A percentile compares a stretch with the other conserved stretches of the same genome.
Evolutionary conservation across 1,139 yeast species (phyloP).

Genomic region (Suhomyces yuchorum): DNA sequence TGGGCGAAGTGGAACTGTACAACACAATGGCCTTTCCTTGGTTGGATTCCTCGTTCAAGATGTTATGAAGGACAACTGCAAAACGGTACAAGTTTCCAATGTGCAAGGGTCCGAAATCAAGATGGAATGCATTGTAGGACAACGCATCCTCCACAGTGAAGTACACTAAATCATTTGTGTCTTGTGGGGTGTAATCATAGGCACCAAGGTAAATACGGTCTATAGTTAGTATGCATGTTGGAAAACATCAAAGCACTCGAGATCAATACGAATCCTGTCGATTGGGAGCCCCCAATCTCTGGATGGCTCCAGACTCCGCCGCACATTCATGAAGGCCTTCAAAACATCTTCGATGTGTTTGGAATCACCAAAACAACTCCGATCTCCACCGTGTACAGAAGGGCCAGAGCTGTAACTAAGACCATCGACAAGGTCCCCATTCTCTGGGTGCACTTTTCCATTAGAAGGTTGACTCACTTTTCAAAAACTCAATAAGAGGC

Average conservation of each 20-base stretch:
- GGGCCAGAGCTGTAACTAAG: neutral
- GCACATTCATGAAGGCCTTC: too few species aligned
- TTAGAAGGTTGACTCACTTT: constrained; percentile 32
- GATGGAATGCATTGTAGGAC: constrained; percentile 89
- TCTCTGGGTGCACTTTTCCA: neutral
- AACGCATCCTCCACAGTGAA: constrained; percentile 92
- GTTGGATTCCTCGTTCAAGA: constrained; percentile 80
- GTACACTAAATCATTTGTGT: constrained; percentile 74
- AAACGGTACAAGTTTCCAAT: constrained; percentile 91
- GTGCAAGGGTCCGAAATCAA: constrained; percentile 95
- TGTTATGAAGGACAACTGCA: constrained; percentile 91
- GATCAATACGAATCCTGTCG: neutral
- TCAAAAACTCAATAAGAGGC: constrained; percentile 49
- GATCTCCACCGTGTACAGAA: neutral
- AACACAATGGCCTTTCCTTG: constrained; percentile 89
- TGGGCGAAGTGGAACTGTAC: constrained; percentile 79
- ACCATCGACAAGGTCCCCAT: neutral
- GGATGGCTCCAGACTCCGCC: too few species aligned
- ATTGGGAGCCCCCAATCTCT: too few species aligned
- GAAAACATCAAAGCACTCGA: neutral
- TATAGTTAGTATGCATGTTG: constrained; percentile 29
- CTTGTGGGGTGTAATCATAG: constrained; percentile 75
- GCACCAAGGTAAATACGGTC: constrained; percentile 92
- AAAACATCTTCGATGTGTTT: too few species aligned
- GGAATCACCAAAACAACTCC: neutral